Conservation (phyloP, 2,329 filamentous ascomycete genomes). For the Aspergillus aculeatinus region DNA sequence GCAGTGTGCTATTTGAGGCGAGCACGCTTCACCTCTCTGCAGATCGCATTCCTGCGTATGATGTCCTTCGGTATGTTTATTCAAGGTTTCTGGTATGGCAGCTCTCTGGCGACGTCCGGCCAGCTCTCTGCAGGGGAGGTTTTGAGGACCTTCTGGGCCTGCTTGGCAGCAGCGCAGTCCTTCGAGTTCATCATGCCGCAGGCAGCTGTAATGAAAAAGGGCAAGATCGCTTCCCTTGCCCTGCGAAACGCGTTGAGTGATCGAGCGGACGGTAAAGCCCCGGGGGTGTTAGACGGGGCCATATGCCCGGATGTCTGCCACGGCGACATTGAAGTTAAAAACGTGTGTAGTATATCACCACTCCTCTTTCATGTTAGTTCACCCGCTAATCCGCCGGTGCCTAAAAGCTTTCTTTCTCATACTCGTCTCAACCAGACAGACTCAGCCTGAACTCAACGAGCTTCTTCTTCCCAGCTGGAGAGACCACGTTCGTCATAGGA, state of each 20-base stretch:
- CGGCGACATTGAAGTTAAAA: conserved; percentile 66
- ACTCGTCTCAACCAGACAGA: conserved; percentile 67
- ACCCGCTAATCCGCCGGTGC: conserved; percentile 15
- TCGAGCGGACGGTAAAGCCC: conserved; percentile 15
- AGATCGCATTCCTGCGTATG: conserved; percentile 71
- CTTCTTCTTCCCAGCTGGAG: conserved; percentile 69
- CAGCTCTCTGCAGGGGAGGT: conserved; percentile 63
- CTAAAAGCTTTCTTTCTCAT: conserved; percentile 72
- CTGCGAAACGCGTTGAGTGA: conserved; percentile 53
- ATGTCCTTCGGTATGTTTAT: conserved; percentile 79
- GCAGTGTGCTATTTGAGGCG: conserved; percentile 66
- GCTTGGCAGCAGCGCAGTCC: conserved; percentile 72
- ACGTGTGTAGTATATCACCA: neutral
- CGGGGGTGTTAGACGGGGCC: conserved; percentile 30
- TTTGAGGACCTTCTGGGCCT: conserved; percentile 82
- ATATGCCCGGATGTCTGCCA: conserved; percentile 47
- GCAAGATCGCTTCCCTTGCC: conserved; percentile 68
- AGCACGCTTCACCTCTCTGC: conserved; percentile 66
- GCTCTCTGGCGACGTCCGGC: conserved; percentile 63
- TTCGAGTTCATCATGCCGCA: conserved; percentile 74
- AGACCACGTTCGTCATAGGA: conserved; percentile 79
- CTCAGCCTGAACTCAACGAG: conserved; percentile 61
- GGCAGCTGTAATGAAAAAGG: conserved; percentile 74
- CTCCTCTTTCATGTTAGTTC: neutral
- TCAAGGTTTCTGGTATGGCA: conserved; percentile 86